Conservation (phyloP, 257 asterid species). For the Knoxia roxburghii region DNA sequence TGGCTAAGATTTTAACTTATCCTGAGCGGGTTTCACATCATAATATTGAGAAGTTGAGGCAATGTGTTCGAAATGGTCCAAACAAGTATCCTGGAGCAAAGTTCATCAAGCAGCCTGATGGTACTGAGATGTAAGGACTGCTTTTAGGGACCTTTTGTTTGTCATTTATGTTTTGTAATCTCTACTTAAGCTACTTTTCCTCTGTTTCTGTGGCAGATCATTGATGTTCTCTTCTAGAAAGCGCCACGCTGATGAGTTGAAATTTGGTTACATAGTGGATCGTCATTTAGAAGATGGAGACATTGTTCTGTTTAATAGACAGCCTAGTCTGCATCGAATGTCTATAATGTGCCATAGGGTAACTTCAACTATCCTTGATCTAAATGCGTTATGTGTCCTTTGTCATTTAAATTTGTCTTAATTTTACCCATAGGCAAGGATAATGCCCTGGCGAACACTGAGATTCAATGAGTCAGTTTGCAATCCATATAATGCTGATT, state of each 20-base stretch:
- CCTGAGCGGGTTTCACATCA: constrained; percentile 95
- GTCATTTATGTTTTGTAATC: background rate
- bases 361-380: constrained; percentile 17
- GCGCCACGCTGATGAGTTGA: constrained; percentile 74
- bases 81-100: constrained; percentile 92
- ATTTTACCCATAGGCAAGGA: constrained; percentile 69
- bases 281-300: constrained; percentile 98
- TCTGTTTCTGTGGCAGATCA: constrained; percentile 34
- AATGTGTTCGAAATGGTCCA: constrained; percentile 90
- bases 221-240: constrained; percentile 48
- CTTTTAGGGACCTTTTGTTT: background rate
- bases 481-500: constrained; percentile 97
- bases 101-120: constrained; percentile 63
- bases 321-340: constrained; percentile 97
- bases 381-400: background rate
- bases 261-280: constrained; percentile 68
- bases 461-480: constrained; percentile 97
- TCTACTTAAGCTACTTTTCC: background rate
- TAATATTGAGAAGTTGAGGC: constrained; percentile 86
- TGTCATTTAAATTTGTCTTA: background rate
- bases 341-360: constrained; percentile 96
- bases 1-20: constrained; percentile 78
- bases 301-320: constrained; percentile 74
- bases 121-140: constrained; percentile 67
- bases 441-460: constrained; percentile 99